phyloP scores from a whole-genome alignment of 305 asterid species.

The Euphrasia arctica region DNA sequence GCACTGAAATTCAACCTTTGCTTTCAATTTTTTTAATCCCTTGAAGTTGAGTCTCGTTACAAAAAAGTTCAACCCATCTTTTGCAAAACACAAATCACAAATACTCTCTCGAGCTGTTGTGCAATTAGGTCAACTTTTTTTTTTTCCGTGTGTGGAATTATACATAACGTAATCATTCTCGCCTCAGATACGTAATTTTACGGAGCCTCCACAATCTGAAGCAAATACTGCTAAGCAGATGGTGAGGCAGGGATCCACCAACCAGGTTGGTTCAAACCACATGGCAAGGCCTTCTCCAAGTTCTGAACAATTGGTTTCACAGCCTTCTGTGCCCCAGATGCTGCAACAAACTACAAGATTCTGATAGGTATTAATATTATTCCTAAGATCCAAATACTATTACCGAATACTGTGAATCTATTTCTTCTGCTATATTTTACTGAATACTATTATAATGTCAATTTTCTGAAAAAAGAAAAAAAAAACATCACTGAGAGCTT shows the following conservation, averaged over 20 bases:
- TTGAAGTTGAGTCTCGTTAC: background rate
- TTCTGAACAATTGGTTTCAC: constrained; percentile 65
- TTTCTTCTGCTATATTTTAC: background rate
- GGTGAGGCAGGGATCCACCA: constrained; percentile 47
- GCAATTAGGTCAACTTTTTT: background rate
- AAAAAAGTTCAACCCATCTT: background rate
- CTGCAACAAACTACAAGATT: constrained; percentile 57
- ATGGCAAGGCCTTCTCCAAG: constrained; percentile 58
- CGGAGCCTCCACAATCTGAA: constrained; percentile 61
- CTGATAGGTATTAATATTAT: constrained; percentile 35
- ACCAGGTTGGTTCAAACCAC: constrained; percentile 49
- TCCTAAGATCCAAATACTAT: background rate
- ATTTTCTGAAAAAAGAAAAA: background rate
- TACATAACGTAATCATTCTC: constrained; percentile 6
- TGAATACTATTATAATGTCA: background rate
- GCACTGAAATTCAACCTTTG: constrained; percentile 4
- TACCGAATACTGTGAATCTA: background rate
- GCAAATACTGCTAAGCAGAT: constrained; percentile 43
- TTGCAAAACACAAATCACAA: background rate
- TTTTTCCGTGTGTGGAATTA: background rate
- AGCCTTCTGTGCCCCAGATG: constrained; percentile 55
- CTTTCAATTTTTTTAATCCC: background rate
- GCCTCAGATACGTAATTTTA: constrained; percentile 51
- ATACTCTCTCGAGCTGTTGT: background rate
- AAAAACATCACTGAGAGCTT: background rate